Evolutionary conservation across 1,284 basidiomycete genomes (phyloP), one percentile per base, ranked within the genome.

Genomic region (Leccinum griseonigrum): DNA sequence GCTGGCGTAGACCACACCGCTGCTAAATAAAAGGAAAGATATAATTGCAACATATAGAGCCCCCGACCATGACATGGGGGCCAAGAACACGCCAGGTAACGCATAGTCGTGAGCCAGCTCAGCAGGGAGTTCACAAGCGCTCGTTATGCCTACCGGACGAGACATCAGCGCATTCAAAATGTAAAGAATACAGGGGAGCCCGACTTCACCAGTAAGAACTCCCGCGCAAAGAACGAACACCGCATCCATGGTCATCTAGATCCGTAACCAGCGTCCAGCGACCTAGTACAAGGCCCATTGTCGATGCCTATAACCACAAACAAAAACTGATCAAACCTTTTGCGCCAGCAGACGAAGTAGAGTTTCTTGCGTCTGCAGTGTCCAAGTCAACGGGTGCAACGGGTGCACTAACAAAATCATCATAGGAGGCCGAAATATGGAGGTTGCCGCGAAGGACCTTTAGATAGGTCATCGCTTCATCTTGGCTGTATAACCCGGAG

Each of bases 191-290:
- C 1, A 34, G 6, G 10, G 3, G 32, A 54, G 28, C 34, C 36
- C 22, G 11, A 58, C 61, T 62, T 26, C 67, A 79, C 88, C 88
- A 51, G 87, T 86, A 18, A 90, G 77, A n/a, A 90, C 83, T 1
- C 86, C 87, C 4, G 85, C 88, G 59, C 83, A 85, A 3, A 91
- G 78, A 16, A 90, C 88, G 4, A 87, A 70, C 50, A 87, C 77
- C 1, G 88, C 86, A 66, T 91, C 88, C 0, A 83, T 76, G 1
- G 84, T 85, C 5, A 90, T 77, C 79, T 81, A 83, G 18, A 79
- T 78, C 11, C 86, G 77, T 34, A 91, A 67, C 86, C 87, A 89
- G 14, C 69, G 74, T 5, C 87, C 85, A 2, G 80, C 84, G 2
- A 77, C 77, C 80, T 86, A 46, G 28, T 54, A 10, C 16, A 57